phyloP scores from a whole-genome alignment of 257 asterid genomes.

The Solanum habrochaites region DNA sequence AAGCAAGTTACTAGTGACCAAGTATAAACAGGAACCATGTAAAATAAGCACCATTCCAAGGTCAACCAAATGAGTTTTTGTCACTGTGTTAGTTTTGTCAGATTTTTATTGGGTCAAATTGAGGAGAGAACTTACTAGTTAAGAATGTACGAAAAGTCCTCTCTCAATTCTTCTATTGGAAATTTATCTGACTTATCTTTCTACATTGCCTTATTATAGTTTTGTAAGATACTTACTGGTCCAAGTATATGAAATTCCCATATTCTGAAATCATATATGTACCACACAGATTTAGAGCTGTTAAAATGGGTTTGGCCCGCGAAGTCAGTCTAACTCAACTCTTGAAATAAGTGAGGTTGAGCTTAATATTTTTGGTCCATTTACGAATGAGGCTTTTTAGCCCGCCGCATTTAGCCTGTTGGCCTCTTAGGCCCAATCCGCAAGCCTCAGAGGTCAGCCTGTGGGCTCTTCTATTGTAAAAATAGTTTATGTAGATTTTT shows the following conservation, averaged over 20 bases:
- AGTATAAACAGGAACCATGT: neutral
- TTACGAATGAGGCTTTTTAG: too few species aligned
- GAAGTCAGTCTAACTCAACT: too few species aligned
- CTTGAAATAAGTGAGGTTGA: too few species aligned
- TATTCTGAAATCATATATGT: neutral
- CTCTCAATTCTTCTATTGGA: neutral
- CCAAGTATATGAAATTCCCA: neutral
- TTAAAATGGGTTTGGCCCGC: too few species aligned
- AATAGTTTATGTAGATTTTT: too few species aligned
- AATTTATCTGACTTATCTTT: neutral
- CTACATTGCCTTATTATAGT: neutral
- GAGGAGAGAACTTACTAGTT: neutral
- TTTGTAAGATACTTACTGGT: neutral
- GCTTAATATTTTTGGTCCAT: too few species aligned
- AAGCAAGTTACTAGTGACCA: neutral
- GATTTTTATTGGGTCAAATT: neutral
- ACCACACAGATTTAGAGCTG: neutral
- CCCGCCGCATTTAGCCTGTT: too few species aligned
- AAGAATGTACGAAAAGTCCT: neutral
- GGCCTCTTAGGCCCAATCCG: too few species aligned
- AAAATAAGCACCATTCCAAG: neutral
- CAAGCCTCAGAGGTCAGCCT: too few species aligned
- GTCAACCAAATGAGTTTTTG: neutral
- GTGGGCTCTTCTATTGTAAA: too few species aligned
- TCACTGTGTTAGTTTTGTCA: neutral